Percentiles rank a stretch among this genome's conserved stretches.
These are phyloP conservation scores for Colletotrichum sp. DNA, from an alignment of 2,329 filamentous ascomycete species.

Conservation along the genomic window DNA sequence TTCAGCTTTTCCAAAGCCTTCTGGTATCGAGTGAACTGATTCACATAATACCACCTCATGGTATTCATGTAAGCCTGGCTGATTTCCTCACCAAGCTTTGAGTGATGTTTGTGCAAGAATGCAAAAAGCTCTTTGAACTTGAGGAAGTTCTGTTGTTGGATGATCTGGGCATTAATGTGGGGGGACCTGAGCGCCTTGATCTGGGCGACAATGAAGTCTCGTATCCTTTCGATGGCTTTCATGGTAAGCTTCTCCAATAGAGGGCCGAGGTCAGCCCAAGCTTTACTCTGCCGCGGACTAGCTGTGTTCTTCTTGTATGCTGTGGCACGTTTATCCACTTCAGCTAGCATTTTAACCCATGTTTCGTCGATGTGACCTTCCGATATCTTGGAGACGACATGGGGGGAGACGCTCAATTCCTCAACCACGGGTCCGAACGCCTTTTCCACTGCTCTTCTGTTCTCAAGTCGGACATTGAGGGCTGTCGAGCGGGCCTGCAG, in stretches of 20 bases:
- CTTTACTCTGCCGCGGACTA: constrained; percentile 70
- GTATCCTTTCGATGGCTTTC: constrained; percentile 86
- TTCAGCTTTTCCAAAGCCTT: constrained; percentile 84
- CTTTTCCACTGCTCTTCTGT: constrained; percentile 88
- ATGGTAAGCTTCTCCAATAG: constrained; percentile 83
- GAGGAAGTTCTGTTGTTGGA: constrained; percentile 91
- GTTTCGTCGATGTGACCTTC: constrained; percentile 89
- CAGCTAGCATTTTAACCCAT: constrained; percentile 83
- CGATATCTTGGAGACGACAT: constrained; percentile 81
- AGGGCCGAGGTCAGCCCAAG: constrained; percentile 82
- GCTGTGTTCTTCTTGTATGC: constrained; percentile 72
- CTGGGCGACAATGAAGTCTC: constrained; percentile 92
- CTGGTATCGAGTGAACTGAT: constrained; percentile 88
- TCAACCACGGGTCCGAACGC: constrained; percentile 88
- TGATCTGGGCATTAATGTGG: constrained; percentile 95
- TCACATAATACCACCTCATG: constrained; percentile 97
- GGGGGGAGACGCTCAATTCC: constrained; percentile 86
- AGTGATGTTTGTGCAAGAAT: constrained; percentile 84
- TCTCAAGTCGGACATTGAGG: constrained; percentile 84
- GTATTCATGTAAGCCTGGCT: constrained; percentile 95
- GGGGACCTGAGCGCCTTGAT: constrained; percentile 94
- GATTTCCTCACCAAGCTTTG: constrained; percentile 87
- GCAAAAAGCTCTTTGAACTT: constrained; percentile 87
- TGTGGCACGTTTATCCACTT: constrained; percentile 80
- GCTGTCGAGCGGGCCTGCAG: constrained; percentile 85